Percentiles rank a stretch among this genome's conserved stretches.
Conservation (phyloP, 345 rosid species). For the Heritiera littoralis region DNA sequence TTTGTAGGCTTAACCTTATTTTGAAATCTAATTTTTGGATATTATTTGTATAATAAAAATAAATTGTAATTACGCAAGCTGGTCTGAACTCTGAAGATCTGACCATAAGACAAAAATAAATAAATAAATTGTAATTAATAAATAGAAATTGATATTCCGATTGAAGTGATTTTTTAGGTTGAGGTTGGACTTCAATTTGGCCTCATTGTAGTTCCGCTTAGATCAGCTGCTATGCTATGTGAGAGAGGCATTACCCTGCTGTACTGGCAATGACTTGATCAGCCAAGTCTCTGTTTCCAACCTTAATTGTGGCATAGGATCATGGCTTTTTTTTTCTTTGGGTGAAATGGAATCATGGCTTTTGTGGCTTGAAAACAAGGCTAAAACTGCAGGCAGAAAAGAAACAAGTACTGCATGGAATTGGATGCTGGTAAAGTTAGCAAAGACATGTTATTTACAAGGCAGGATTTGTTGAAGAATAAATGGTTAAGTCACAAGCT, state of each 20-base stretch:
- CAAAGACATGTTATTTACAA: background rate
- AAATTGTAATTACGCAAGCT: too few species aligned
- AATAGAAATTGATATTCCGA: too few species aligned
- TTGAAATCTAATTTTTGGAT: too few species aligned
- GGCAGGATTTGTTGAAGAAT: background rate
- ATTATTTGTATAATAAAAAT: too few species aligned
- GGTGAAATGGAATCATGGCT: background rate
- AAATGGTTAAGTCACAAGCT: background rate
- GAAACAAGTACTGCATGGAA: background rate
- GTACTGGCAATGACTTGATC: background rate
- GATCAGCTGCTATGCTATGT: background rate
- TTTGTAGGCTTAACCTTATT: too few species aligned
- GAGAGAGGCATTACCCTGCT: background rate
- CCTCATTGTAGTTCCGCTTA: too few species aligned
- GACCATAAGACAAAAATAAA: too few species aligned
- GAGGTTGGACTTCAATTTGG: background rate
- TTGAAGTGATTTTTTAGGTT: background rate
- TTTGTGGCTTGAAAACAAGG: slow-evolving; percentile 21
- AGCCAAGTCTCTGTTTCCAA: slow-evolving; percentile 6
- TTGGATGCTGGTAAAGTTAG: background rate
- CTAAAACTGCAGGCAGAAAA: too few species aligned
- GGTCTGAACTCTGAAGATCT: too few species aligned
- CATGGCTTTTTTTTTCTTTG: background rate
- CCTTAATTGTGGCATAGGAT: slow-evolving; percentile 21
- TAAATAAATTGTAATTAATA: too few species aligned